phyloP scores from a whole-genome alignment of 176 grass and related monocot genomes.

The Carex parvula region DNA sequence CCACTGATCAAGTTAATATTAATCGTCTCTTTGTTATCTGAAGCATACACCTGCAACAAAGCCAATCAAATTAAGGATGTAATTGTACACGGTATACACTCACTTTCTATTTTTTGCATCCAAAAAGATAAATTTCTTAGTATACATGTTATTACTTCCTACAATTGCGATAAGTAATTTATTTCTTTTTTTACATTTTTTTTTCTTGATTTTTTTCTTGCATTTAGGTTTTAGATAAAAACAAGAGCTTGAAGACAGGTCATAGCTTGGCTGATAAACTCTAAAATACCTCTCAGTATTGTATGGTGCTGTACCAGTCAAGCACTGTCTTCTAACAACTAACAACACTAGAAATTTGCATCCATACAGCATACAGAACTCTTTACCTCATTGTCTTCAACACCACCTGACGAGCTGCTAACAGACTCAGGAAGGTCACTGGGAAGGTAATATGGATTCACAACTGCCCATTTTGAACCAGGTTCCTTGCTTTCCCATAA shows the following conservation, averaged over 20 bases:
- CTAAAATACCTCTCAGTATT: background rate
- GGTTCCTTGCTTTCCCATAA: constrained; percentile 29
- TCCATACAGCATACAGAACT: background rate
- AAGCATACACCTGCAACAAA: constrained; percentile 50
- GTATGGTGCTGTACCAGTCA: background rate
- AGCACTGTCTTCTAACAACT: background rate
- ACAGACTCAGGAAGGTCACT: constrained; percentile 28
- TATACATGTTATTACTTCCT: background rate
- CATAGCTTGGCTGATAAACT: background rate
- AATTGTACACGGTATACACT: constrained; percentile 32
- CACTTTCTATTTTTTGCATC: background rate
- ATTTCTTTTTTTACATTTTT: background rate
- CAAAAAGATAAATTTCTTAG: background rate
- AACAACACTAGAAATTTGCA: background rate
- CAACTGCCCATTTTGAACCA: constrained; percentile 19
- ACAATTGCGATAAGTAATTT: background rate
- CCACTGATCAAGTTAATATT: constrained; percentile 39
- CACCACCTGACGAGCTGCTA: constrained; percentile 26
- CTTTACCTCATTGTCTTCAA: constrained; percentile 32
- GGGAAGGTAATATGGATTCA: constrained; percentile 26
- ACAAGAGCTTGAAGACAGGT: background rate
- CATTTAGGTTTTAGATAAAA: background rate
- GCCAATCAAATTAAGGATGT: constrained; percentile 28
- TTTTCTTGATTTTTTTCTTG: background rate
- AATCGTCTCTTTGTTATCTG: constrained; percentile 37